Base-by-base conservation (phyloP, 495 filamentous ascomycete species). In the Aspergillus asperescens region DNA sequence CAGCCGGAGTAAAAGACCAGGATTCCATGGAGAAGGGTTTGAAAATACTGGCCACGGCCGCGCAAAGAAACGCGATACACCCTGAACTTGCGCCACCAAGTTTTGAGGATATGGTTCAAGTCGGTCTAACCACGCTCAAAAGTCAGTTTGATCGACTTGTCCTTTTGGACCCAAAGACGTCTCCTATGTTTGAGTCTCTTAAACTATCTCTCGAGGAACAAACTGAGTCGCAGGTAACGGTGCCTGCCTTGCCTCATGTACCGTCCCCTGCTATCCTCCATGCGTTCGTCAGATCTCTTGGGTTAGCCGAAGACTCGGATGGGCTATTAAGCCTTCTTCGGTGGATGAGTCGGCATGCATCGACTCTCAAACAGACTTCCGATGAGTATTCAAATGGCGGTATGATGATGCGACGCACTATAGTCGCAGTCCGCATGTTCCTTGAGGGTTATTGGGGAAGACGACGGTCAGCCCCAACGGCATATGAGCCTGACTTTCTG, bases 351-450 rank as follows among this genome's bases (percentile, higher is more conserved):
- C 60, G 58, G 16, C 71, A 63, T 41, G 62, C 68, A 15, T 43
- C 58, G 19, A 57, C 63, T 8, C 56, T 80, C 10, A 65, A 69
- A 12, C 66, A 71, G 42, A 42, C 60, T 24, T 62, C 71, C 23
- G 68, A 74, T 19, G 69, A 76, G 49, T 59, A 56, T 12, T 19
- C 58, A 18, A 78, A 76, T 43, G 79, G 80, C 1, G 58, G 62
- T 35, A 56, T 44, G 27, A 65, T 74, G 62, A 65, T 78, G 63
- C 71, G 77, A 34, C 70, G 68, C 22, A 75, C 72, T 12, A 35
- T 84, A 22, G 66, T 76, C 2, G 81, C 81, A n/a, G 50, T 76
- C 38, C 66, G 78, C 16, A 66, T 77, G 27, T 80, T 76, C 47
- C 58, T 84, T 23, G 81, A 85, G 52, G 67, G 71, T 27, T 62